phyloP scores from a whole-genome alignment of 352 stramenopile species.

The Globisporangium parvum region DNA sequence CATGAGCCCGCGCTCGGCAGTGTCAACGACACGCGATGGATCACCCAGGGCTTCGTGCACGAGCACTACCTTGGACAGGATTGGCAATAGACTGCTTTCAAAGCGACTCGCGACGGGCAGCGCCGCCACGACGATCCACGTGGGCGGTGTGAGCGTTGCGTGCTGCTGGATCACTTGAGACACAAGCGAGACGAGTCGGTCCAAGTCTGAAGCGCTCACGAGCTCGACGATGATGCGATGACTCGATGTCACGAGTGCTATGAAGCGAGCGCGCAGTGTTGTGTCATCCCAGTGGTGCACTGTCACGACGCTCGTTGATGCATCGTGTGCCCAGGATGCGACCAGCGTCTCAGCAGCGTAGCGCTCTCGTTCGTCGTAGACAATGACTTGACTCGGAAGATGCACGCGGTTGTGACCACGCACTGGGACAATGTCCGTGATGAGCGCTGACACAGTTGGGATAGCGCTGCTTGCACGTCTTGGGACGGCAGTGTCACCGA shows the following conservation, averaged over 20 bases:
- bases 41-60: slow-evolving; percentile 1
- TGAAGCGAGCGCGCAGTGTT: slow-evolving; percentile 12
- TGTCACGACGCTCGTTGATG: slow-evolving; percentile 3
- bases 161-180: slow-evolving; percentile 52
- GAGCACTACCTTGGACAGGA: slow-evolving; percentile 17
- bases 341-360: slow-evolving; percentile 1
- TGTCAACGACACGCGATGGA: not conserved
- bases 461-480: too few species aligned
- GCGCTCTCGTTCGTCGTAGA: slow-evolving; percentile 8
- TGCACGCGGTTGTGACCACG: slow-evolving; percentile 1
- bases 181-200: slow-evolving; percentile 27
- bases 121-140: slow-evolving; percentile 41
- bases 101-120: slow-evolving; percentile 24
- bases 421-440: slow-evolving; percentile 1
- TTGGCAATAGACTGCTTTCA: slow-evolving; percentile 20
- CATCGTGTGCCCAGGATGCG: slow-evolving; percentile 3
- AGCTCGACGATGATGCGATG: slow-evolving; percentile 39
- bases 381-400: slow-evolving; percentile 4
- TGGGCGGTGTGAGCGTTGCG: slow-evolving; percentile 33
- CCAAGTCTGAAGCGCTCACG: slow-evolving; percentile 19
- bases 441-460: not conserved
- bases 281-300: slow-evolving; percentile 9
- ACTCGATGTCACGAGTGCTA: slow-evolving; percentile 23
- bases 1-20: slow-evolving; percentile 7
- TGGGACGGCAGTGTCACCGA: too few species aligned